A percentile compares a stretch with the other conserved stretches of the same genome.
These are phyloP conservation scores for Lichenothelia convexa DNA, from an alignment of 495 filamentous ascomycete species.

Conservation along the genomic window DNA sequence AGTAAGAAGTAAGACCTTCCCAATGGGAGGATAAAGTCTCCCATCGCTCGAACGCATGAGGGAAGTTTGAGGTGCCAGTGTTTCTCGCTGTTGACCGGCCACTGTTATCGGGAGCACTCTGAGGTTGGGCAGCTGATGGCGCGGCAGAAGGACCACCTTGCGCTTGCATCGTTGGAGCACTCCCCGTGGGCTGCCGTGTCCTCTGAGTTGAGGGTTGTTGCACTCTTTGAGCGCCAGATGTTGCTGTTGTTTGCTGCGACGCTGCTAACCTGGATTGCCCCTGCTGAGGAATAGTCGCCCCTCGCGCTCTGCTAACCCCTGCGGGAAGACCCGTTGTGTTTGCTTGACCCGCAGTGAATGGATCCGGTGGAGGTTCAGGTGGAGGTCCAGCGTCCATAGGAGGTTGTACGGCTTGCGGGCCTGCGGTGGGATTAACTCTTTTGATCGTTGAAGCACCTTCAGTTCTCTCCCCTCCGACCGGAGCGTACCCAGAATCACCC, in stretches of 20 bases:
- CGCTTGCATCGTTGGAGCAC: conserved; percentile 6
- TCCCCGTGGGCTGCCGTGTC: neutral
- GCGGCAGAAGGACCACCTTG: conserved; percentile 4
- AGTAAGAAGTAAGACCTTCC: conserved; percentile 93
- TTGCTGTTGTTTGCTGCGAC: neutral
- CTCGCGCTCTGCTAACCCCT: conserved; percentile 5
- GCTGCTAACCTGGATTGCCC: conserved; percentile 14
- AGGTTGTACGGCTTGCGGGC: conserved; percentile 4
- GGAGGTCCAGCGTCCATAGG: conserved; percentile 1
- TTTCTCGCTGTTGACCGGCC: conserved; percentile 6
- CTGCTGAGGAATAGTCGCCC: conserved; percentile 12
- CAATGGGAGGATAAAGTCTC: conserved; percentile 91
- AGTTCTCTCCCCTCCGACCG: no score
- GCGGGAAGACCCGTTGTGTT: no score
- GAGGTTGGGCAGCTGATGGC: neutral
- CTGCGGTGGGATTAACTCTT: neutral
- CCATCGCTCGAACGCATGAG: conserved; percentile 96
- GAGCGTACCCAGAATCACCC: no score
- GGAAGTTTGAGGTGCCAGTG: conserved; percentile 42
- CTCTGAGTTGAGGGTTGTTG: neutral
- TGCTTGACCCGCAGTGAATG: conserved; percentile 4
- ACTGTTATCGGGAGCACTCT: neutral
- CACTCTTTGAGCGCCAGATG: neutral
- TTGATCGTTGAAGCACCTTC: conserved; percentile 1
- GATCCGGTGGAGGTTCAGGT: conserved; percentile 6